Evolutionary conservation across 2,329 filamentous ascomycete genomes (phyloP).

Genomic region (Diaporthe velutina): DNA sequence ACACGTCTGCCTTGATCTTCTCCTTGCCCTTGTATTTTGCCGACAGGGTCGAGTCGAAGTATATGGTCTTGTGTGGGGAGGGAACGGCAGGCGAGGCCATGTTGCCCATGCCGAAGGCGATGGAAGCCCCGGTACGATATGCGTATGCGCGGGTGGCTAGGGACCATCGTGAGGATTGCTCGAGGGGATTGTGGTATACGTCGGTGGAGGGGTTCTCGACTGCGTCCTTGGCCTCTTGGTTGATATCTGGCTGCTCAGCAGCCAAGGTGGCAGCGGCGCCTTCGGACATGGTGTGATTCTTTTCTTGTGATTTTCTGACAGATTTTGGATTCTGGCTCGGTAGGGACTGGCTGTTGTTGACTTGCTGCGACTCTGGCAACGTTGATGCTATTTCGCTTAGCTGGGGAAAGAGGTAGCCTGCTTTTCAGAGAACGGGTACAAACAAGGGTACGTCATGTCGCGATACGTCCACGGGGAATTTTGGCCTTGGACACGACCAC

Average conservation of each 20-base stretch:
- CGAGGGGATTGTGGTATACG: conserved; percentile 58
- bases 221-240: conserved; percentile 33
- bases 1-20: conserved; percentile 63
- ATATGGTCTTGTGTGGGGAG: conserved; percentile 54
- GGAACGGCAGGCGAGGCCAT: conserved; percentile 56
- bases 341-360: conserved; percentile 18
- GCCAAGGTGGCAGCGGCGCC: conserved; percentile 35
- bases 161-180: conserved; percentile 58
- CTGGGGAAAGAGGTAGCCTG: not conserved
- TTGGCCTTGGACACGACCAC: not conserved
- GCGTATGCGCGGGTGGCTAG: conserved; percentile 57
- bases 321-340: not conserved
- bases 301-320: not conserved
- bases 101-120: conserved; percentile 59
- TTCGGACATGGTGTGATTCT: conserved; percentile 32
- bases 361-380: conserved; percentile 7
- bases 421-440: not conserved
- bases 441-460: conserved; percentile 25
- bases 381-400: conserved; percentile 6
- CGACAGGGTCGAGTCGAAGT: conserved; percentile 58
- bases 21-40: conserved; percentile 48
- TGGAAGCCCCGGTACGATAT: conserved; percentile 57
- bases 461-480: not conserved
- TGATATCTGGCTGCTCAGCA: conserved; percentile 36
- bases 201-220: conserved; percentile 34